Percentiles rank a stretch among this genome's conserved stretches.
Conservation (phyloP, 2,329 filamentous ascomycete species). For the Botryotinia narcissicola region DNA sequence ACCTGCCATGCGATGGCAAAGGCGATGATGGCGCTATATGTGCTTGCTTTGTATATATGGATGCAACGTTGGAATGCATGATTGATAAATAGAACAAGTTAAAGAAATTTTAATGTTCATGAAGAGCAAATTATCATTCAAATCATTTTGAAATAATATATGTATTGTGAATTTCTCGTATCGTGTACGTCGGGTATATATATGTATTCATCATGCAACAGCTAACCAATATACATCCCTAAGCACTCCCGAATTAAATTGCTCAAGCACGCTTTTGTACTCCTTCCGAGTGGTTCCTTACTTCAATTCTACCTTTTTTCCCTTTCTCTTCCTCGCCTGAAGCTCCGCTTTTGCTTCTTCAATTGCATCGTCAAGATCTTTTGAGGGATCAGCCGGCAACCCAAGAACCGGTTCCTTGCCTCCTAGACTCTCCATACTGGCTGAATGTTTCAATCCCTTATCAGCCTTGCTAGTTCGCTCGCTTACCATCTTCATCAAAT, state of each 20-base stretch:
- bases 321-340: slow-evolving; percentile 36
- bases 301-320: slow-evolving; percentile 18
- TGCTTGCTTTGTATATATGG: slow-evolving; percentile 8
- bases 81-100: neutral
- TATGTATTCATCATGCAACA: neutral
- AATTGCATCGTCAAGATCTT: slow-evolving; percentile 65
- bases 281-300: slow-evolving; percentile 56
- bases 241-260: slow-evolving; percentile 69
- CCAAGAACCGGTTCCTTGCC: slow-evolving; percentile 67
- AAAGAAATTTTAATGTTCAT: slow-evolving; percentile 1
- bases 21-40: neutral
- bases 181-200: neutral
- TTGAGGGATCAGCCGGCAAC: slow-evolving; percentile 70
- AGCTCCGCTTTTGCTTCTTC: slow-evolving; percentile 52
- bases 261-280: slow-evolving; percentile 94
- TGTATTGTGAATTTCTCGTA: neutral
- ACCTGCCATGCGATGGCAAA: neutral
- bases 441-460: slow-evolving; percentile 45
- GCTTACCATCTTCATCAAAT: slow-evolving; percentile 58
- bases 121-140: neutral
- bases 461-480: slow-evolving; percentile 49
- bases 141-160: neutral
- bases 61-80: neutral
- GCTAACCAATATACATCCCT: neutral
- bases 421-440: slow-evolving; percentile 57